Conservation (phyloP, 805 yeast genomes). For the Zygosaccharomyces rouxii region DNA sequence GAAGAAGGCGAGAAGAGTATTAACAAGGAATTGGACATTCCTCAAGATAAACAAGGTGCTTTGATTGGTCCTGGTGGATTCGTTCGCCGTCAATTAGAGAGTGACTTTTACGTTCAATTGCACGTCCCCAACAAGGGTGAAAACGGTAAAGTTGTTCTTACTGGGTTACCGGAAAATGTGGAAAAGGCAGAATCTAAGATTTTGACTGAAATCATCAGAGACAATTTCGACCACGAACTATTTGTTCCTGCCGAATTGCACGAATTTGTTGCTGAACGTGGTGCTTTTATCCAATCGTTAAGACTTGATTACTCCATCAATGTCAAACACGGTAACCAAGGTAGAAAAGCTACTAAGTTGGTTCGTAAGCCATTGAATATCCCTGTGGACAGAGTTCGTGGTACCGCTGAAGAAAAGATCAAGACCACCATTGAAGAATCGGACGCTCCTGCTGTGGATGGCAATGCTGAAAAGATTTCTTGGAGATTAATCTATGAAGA, state of each 20-base stretch:
- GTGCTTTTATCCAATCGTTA: slow-evolving; percentile 54
- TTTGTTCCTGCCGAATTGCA: slow-evolving; percentile 56
- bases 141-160: slow-evolving; percentile 48
- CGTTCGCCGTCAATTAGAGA: slow-evolving; percentile 65
- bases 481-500: slow-evolving; percentile 57
- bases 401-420: slow-evolving; percentile 39
- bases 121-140: slow-evolving; percentile 59
- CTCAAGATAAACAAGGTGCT: slow-evolving; percentile 69
- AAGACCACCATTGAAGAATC: slow-evolving; percentile 47
- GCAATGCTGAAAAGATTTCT: slow-evolving; percentile 43
- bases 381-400: slow-evolving; percentile 47
- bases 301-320: slow-evolving; percentile 50
- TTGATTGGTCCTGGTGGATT: slow-evolving; percentile 80
- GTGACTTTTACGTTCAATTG: slow-evolving; percentile 59
- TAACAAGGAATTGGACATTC: slow-evolving; percentile 50
- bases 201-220: slow-evolving; percentile 50
- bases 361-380: slow-evolving; percentile 41
- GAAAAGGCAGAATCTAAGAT: slow-evolving; percentile 61
- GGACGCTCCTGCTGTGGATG: slow-evolving; percentile 22
- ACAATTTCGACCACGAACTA: slow-evolving; percentile 48
- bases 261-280: slow-evolving; percentile 61
- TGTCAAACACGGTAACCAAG: slow-evolving; percentile 52
- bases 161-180: slow-evolving; percentile 64
- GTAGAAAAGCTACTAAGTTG: slow-evolving; percentile 48
- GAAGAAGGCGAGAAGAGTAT: slow-evolving; percentile 57